Evolutionary conservation across 2,329 filamentous ascomycete species (phyloP), one percentile per base, ranked within the genome.

Genomic region (Aspergillus thermomutatus): DNA sequence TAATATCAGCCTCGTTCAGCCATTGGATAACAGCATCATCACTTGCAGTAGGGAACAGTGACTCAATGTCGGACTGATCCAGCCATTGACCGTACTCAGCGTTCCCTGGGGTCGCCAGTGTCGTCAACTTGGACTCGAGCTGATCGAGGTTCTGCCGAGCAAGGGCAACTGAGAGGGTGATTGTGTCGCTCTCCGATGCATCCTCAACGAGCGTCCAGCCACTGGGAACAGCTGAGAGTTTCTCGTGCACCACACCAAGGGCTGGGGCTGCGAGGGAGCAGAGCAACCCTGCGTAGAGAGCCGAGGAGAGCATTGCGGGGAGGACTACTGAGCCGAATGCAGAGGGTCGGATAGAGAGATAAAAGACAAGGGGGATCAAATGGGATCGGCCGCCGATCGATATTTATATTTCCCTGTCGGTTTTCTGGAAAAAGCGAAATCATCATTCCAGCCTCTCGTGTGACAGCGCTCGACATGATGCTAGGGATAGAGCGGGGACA

Each of bases 61-160:
- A 61, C 48, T 79, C 75, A 54, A 80, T 71, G 40, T 79, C 75
- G 11, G 73, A 68, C 43, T 73, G 69, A 23, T 71, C 74, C 59
- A 81, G 74, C 65, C 82, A 81, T 55, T 80, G 66, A 26, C 82
- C 82, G 60, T 83, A 83, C 17, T 71, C 68, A 3, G 73, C 60
- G 57, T 77, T 70, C 6, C 74, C 74, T 1, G 82, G 82, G 0
- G 79, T 80, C 21, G 80, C 81, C 23, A 79, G 66, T 5, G 73
- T 70, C 25, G 71, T 60, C 45, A 79, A 68, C 28, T 67, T 68
- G 37, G 72, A 66, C 61, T 78, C 72, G 14, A 79, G 72, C 45
- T 70, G 67, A 41, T 74, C 70, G 5, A 72, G 64, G 57, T 68
- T 72, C 60, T 64, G 58, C 49, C 60, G 60, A 9, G 51, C 60